Conservation (phyloP, 2,329 filamentous ascomycete genomes). For the Didymella lethalis region DNA sequence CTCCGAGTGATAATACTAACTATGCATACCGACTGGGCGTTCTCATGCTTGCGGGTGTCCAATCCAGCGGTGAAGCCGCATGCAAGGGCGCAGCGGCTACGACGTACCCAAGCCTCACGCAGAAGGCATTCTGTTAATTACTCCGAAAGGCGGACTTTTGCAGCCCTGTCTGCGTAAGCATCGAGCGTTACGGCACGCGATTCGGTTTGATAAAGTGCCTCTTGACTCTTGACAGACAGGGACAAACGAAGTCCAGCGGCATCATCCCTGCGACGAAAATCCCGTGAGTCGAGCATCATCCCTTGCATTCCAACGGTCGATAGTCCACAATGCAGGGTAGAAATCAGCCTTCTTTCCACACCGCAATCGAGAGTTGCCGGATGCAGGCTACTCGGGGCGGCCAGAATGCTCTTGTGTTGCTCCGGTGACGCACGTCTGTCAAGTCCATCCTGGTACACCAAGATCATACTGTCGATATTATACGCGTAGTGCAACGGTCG, state of each 20-base stretch:
- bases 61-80: neutral
- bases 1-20: too few relatives aligned
- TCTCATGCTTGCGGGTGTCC: neutral
- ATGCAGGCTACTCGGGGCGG: neutral
- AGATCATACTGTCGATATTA: neutral
- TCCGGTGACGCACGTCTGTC: neutral
- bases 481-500: neutral
- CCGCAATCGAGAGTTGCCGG: neutral
- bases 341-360: slow-evolving; percentile 1
- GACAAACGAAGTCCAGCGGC: neutral
- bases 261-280: neutral
- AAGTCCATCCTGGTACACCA: neutral
- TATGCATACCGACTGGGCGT: neutral
- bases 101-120: neutral
- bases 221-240: neutral
- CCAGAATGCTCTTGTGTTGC: neutral
- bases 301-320: neutral
- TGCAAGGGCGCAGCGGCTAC: neutral
- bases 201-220: neutral
- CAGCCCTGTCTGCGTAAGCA: neutral
- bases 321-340: neutral
- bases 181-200: neutral
- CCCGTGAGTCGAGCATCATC: neutral
- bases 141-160: neutral
- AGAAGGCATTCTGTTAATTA: neutral